Evolutionary conservation across 306 rosid species (phyloP), one percentile per base, ranked within the genome.

Genomic region (Bauhinia variegata): DNA sequence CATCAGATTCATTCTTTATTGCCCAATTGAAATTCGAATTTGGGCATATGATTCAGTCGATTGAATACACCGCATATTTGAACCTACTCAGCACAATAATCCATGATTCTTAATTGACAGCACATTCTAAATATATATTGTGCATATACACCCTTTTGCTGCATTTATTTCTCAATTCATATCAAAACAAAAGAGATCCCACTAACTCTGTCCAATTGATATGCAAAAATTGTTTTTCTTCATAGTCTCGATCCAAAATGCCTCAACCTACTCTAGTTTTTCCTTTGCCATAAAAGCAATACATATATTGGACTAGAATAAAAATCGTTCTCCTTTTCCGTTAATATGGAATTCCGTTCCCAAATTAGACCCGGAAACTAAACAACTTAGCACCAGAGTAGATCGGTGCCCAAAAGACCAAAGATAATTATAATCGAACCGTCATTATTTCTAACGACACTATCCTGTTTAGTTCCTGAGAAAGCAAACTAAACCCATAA

Each of bases 291-390:
- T 18, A 23, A 23, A 5, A 44, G 19, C 14, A 3, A 28, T 17
- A 44, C 54, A 57, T 34, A 33, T 34, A 62, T 5, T 18, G 7
- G 39, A 52, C 11, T 23, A 23, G 23, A 9, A 9, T 28, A 38
- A 8, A 28, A 61, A 19, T 43, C 19, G 19, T 42, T 23, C 38
- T 1, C 12, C 39, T 42, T 8, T 23, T 3, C 7, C n/a, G 23
- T 28, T 43, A 6, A 43, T 43, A 31, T 47, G 32, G 10, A 63
- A 63, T 14, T 5, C 55, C 7, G 31, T 8, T 28, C 14, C n/a
- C 42, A 11, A 47, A 63, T 63, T 30, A 64, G 11, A 64, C 34
- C 42, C 31, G 33, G 16, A 5, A 48, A 34, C 58, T 33, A 37
- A 49, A 47, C 48, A 4, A 33, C 47, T 32, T 31, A 32, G 15